These are phyloP conservation scores for Madurella mycetomatis DNA, from an alignment of 2,329 filamentous ascomycete genomes.

Conservation along the genomic window DNA sequence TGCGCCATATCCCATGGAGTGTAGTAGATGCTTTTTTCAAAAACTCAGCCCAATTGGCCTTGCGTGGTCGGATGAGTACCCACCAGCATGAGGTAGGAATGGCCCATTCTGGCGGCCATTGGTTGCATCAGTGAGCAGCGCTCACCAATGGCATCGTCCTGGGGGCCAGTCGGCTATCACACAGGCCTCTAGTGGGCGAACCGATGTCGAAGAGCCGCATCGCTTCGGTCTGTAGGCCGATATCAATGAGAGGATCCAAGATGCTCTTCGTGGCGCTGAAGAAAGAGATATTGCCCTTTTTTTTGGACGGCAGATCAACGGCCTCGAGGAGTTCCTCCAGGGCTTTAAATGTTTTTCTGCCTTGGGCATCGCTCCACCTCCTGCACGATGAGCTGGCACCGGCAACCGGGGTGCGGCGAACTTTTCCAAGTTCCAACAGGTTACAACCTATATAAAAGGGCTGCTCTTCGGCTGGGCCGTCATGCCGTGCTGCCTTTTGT, in stretches of 20 bases:
- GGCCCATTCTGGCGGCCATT: constrained; percentile 28
- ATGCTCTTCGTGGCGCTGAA: constrained; percentile 5
- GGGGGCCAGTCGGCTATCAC: constrained; percentile 22
- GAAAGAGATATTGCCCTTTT: constrained; percentile 1
- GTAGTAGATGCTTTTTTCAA: constrained; percentile 17
- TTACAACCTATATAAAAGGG: constrained; percentile 23
- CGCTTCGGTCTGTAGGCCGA: constrained; percentile 10
- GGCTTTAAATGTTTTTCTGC: constrained; percentile 25
- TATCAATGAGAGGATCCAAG: constrained; percentile 5
- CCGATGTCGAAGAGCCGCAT: constrained; percentile 29
- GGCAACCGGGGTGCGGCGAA: constrained; percentile 25
- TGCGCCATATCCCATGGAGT: constrained; percentile 10
- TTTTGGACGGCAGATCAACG: constrained; percentile 3
- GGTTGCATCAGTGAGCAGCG: constrained; percentile 19
- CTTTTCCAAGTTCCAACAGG: constrained; percentile 22
- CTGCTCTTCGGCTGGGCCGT: constrained; percentile 19
- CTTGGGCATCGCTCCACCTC: constrained; percentile 29
- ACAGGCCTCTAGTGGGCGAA: constrained; percentile 21
- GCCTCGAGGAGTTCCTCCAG: background rate
- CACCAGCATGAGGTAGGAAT: constrained; percentile 25
- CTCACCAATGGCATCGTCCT: constrained; percentile 30
- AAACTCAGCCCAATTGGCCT: constrained; percentile 24
- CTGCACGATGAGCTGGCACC: constrained; percentile 37
- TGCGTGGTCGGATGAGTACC: constrained; percentile 14
- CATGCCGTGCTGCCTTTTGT: constrained; percentile 20